Base-by-base conservation (phyloP, 2,329 filamentous ascomycete genomes). In the Neofusicoccum umdonicola region DNA sequence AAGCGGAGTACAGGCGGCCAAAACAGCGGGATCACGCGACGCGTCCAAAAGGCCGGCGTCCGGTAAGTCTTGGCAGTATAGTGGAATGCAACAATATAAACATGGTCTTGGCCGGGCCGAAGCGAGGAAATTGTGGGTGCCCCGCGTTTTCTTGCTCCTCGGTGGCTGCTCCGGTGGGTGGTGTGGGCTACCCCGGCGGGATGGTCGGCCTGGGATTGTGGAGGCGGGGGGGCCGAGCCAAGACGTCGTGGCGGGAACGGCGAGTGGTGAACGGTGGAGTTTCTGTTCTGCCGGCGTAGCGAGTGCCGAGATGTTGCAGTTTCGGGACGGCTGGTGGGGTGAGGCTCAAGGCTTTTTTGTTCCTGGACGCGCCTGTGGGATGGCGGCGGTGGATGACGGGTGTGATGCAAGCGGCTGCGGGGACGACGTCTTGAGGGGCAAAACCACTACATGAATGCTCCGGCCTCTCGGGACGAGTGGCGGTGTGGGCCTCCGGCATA, bases 161-260 rank as follows among this genome's bases (percentile, higher is more conserved):
- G 52, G 52, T 57, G 52, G 52, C 37, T 17, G 39, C 27, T 58
- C 54, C 54, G 54, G 54, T 58, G 54, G 54, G 27, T 58, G 39
- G 22, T 13, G 54, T 45, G 54, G 54, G 45, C n/a, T 44, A 57
- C 12, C 52, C 54, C 54, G 39, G 41, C 39, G 22, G 54, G 54
- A 34, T 58, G 41, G 19, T 27, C 42, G 19, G 45, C 45, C 42
- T 45, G 22, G 13, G 7, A 11, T 42, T 44, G 41, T 58, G 41
- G 22, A 31, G 54, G 54, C 15, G 27, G 41, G 41, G 54, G 15
- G 22, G 52, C 22, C 37, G 13, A 27, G 52, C 54, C 54, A 58
- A 58, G 54, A 45, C 37, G 22, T 45, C 39, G 41, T 58, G 41
- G 41, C 54, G 39, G 15, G 44, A 44, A 27, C 27, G 22, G 37